phyloP scores from a whole-genome alignment of 208 protist species.

The Wallacemonas sp. region DNA sequence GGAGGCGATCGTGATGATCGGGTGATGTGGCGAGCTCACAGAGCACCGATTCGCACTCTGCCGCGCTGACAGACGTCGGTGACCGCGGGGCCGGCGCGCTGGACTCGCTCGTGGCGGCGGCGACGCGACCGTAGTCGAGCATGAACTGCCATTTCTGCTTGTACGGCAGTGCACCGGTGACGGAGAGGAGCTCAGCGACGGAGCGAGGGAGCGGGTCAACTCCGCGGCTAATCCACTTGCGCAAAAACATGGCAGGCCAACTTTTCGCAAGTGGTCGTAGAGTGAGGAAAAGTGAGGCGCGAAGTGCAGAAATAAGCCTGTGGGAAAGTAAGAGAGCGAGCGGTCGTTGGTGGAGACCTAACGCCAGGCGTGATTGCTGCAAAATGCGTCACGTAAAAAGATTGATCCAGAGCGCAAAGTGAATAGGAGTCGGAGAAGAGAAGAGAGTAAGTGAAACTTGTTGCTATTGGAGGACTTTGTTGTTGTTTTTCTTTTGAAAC shows the following conservation, averaged over 20 bases:
- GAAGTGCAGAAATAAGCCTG: no score
- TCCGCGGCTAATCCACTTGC: neutral
- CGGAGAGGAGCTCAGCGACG: neutral
- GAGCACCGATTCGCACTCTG: neutral
- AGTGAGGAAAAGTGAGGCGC: no score
- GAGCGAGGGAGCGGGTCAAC: neutral
- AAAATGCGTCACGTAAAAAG: no score
- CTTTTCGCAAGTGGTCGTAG: no score
- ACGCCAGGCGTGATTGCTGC: no score
- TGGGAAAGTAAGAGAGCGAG: no score
- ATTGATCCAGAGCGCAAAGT: no score
- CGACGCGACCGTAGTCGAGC: neutral
- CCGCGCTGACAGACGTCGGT: neutral
- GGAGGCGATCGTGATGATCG: slow-evolving; percentile 24
- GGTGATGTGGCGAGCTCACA: neutral
- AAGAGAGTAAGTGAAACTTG: no score
- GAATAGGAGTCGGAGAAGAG: no score
- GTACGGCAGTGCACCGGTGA: neutral
- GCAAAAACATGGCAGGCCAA: neutral
- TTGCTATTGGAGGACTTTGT: no score
- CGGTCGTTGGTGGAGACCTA: no score
- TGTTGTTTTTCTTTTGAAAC: no score
- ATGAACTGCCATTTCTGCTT: slow-evolving; percentile 1
- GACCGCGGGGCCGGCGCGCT: neutral
- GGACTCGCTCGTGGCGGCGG: neutral